A percentile compares a stretch with the other conserved stretches of the same genome.
Evolutionary conservation across 2,329 filamentous ascomycete genomes (phyloP).

Genomic region (Fusarium marasasianum): DNA sequence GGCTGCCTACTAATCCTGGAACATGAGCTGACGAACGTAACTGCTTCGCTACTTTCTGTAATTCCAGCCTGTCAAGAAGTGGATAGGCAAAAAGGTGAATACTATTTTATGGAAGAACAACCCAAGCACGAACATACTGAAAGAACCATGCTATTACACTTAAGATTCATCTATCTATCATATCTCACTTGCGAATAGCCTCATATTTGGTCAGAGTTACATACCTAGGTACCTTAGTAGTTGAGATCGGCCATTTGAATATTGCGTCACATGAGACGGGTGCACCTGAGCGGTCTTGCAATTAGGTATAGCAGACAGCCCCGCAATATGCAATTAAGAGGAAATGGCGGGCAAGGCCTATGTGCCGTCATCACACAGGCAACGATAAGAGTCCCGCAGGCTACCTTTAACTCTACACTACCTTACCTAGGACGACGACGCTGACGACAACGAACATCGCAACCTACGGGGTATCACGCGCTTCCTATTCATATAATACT

Average conservation of each 20-base stretch:
- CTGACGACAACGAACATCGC: constrained; percentile 30
- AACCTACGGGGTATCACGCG: neutral
- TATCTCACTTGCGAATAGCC: constrained; percentile 10
- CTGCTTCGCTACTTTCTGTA: neutral
- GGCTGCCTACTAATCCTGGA: neutral
- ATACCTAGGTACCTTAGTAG: neutral
- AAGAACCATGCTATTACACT: neutral
- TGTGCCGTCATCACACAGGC: constrained; percentile 49
- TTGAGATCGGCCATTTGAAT: constrained; percentile 36
- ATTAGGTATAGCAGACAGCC: constrained; percentile 33
- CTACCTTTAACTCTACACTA: constrained; percentile 30
- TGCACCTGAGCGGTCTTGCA: constrained; percentile 11
- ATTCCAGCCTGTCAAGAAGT: neutral
- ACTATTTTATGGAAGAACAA: neutral
- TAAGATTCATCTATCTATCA: neutral
- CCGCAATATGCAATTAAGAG: constrained; percentile 39
- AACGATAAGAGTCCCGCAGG: constrained; percentile 45
- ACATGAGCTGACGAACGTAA: neutral
- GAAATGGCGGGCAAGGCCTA: constrained; percentile 4
- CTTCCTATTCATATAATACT: neutral
- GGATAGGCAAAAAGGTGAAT: neutral
- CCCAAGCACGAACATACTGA: neutral
- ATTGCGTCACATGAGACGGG: constrained; percentile 46
- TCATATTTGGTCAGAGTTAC: constrained; percentile 18
- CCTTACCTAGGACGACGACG: constrained; percentile 33